Conservation (phyloP, 2,329 filamentous ascomycete genomes). For the Alternaria novae-zelandiae region DNA sequence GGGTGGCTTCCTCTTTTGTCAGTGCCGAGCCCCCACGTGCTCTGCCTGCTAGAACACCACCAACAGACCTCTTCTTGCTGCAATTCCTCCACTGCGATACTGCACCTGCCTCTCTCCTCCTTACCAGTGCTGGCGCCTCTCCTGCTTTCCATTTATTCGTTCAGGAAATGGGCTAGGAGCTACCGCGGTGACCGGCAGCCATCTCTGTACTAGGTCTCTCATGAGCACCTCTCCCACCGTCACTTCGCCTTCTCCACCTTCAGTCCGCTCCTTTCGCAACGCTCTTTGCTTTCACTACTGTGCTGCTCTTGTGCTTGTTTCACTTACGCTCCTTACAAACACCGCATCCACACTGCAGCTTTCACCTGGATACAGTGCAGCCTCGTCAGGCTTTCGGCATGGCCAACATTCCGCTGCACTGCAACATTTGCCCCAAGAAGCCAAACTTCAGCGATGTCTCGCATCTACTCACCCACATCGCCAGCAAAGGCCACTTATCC, state of each 20-base stretch:
- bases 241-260: slow-evolving; percentile 42
- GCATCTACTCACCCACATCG: slow-evolving; percentile 88
- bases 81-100: background rate
- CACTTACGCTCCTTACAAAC: slow-evolving; percentile 35
- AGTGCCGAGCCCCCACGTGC: slow-evolving; percentile 39
- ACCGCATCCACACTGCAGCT: slow-evolving; percentile 5
- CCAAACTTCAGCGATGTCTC: slow-evolving; percentile 88
- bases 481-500: slow-evolving; percentile 89
- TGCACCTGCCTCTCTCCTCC: slow-evolving; percentile 33
- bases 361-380: slow-evolving; percentile 1
- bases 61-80: slow-evolving; percentile 38
- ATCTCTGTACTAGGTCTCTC: slow-evolving; percentile 28
- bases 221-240: slow-evolving; percentile 29
- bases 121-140: slow-evolving; percentile 13
- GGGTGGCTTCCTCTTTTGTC: slow-evolving; percentile 42
- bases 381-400: slow-evolving; percentile 43
- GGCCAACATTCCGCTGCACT: slow-evolving; percentile 70
- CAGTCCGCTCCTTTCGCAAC: slow-evolving; percentile 47
- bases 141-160: slow-evolving; percentile 18
- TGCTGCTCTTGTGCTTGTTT: slow-evolving; percentile 30
- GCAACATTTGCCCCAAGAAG: slow-evolving; percentile 80
- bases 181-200: slow-evolving; percentile 33
- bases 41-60: slow-evolving; percentile 31
- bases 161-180: slow-evolving; percentile 28
- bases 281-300: slow-evolving; percentile 29